Evolutionary conservation across 2,329 filamentous ascomycete species (phyloP), one percentile per base, ranked within the genome.

Genomic region (Fusarium drepaniforme): DNA sequence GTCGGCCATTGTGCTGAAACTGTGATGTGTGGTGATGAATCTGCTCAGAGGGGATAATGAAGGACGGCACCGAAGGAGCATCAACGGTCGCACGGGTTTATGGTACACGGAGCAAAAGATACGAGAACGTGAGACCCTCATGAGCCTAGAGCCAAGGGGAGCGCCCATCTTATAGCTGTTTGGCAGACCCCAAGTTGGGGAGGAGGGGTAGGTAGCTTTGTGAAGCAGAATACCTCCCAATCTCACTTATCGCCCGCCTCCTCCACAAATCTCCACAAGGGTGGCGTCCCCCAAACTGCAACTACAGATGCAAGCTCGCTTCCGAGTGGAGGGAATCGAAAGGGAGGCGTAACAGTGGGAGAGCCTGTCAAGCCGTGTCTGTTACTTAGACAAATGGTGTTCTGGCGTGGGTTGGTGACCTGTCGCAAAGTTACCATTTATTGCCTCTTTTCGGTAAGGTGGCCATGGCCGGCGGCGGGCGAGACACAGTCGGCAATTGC

Each of bases 1-100:
- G 51, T 72, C 70, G 40, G 77, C 69, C 77, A 79, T 79, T 21
- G 66, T 75, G 65, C 67, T 78, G 72, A 71, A 70, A 53, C 42
- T 64, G 68, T 56, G 66, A 67, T 60, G 67, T 67, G 67, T 61
- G 38, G 67, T 64, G 44, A 67, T 66, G 37, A 33, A 63, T 63
- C 53, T 74, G 53, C 33, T 15, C 40, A 67, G 61, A 42, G 49
- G 66, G 58, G 69, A 18, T 35, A 68, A 46, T 23, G 70, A 65
- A 38, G 71, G 67, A 68, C 68, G 77, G 56, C 66, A 61, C 35
- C 42, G 37, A 40, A 67, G 62, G 37, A 59, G 38, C 60, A 70
- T 57, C 33, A 37, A 49, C 37, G 64, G 42, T 67, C 49, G 67
- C 30, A 51, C 49, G 13, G 63, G 28, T 58, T 64, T 35, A 44